phyloP scores from a whole-genome alignment of 2,329 filamentous ascomycete genomes.

The Endoconidiophora polonica region DNA sequence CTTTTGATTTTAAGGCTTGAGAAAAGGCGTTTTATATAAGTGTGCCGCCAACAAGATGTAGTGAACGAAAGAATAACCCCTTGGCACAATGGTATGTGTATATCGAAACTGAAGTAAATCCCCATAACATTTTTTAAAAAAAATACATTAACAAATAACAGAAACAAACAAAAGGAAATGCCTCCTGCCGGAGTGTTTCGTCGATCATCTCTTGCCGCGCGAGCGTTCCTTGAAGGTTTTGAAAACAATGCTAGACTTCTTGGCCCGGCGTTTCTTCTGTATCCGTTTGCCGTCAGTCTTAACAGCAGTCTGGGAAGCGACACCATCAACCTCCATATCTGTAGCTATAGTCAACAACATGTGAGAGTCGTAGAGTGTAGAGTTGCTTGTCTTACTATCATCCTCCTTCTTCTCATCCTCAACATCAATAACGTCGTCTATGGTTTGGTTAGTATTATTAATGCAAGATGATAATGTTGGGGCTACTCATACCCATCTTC shows the following conservation, averaged over 20 bases:
- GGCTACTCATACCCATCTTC: conserved; percentile 25
- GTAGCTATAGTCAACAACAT: conserved; percentile 3
- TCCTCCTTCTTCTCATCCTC: conserved; percentile 9
- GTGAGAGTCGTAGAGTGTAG: background rate
- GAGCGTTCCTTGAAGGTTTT: conserved; percentile 34
- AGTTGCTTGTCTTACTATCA: conserved; percentile 1
- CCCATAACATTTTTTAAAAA: background rate
- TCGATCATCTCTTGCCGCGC: conserved; percentile 9
- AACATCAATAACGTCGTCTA: conserved; percentile 8
- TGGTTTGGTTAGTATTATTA: background rate
- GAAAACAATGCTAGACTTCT: conserved; percentile 43
- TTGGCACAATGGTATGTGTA: conserved; percentile 6
- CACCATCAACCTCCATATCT: conserved; percentile 42
- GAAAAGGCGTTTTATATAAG: background rate
- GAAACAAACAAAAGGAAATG: background rate
- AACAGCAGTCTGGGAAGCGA: conserved; percentile 22
- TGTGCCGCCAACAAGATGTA: background rate
- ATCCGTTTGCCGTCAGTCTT: conserved; percentile 30
- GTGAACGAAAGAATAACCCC: conserved; percentile 3
- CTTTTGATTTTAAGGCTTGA: no score
- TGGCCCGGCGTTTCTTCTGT: conserved; percentile 39
- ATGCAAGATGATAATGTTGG: background rate
- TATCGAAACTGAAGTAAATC: background rate
- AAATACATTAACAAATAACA: background rate
- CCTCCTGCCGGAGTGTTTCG: background rate